Evolutionary conservation across 1,139 yeast genomes (phyloP), one percentile per base, ranked within the genome.

Genomic region (Schwanniomyces etchellsii): DNA sequence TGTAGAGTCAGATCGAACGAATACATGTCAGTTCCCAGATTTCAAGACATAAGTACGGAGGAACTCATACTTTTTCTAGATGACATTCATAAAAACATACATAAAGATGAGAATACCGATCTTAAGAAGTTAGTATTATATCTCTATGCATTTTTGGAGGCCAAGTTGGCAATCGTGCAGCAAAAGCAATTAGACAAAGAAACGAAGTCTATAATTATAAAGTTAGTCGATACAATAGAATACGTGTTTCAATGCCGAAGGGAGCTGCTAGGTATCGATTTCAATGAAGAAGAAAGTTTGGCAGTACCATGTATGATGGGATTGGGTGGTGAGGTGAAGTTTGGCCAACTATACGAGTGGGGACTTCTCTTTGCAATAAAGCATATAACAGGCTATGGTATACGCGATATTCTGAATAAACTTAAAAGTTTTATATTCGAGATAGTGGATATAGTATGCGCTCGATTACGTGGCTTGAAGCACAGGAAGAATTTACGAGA

Each of bases 341-440:
- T n/a, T n/a, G n/a, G n/a, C n/a, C n/a, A 48, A 4, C 34, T 59
- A 20, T 61, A 55, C 39, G 55, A 58, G 34, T 63, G 65, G 65
- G 43, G 55, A 14, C 44, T 60, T n/a, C 34, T 37, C 4, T 59
- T 58, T 37, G 47, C 56, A 4, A 30, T 57, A 10, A 31, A 36
- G 26, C 57, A 60, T 43, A 34, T 60, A n/a, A 39, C 54, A 3
- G 33, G 39, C 14, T 44, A 45, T 9, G 16, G 31, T 12, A 33
- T 39, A 26, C 27, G 34, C 11, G 39, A 37, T 2, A 37, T 48
- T 11, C 34, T 54, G 3, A 51, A 54, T 33, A 33, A 37, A 14
- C 35, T 62, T 27, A 63, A 64, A 37, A 38, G 52, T 13, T 57
- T 60, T 24, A 43, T 64, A 13, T 54, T 64, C 15, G 51, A 49